Base-by-base conservation (phyloP, 2,329 filamentous ascomycete species). In the Mariannaea sp. region DNA sequence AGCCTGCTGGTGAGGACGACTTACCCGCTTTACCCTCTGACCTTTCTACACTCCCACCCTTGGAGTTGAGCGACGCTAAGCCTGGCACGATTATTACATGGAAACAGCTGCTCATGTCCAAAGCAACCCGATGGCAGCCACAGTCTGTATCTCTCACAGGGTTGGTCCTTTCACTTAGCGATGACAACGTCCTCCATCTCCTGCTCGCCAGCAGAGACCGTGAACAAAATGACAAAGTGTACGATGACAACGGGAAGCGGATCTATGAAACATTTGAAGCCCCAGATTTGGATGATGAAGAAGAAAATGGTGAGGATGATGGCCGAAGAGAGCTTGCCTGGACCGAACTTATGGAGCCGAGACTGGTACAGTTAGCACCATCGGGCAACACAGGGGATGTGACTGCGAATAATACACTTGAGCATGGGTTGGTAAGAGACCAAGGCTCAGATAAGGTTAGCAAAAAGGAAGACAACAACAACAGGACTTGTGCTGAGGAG, bases 181-280 rank as follows among this genome's bases (percentile, higher is more conserved):
- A 82, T 1, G 77, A 82, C 4, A 73, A 67, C 1, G 57, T 67
- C 0, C 68, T 96, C 13, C 75, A 79, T 17, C 73, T 95, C 4
- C 76, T 80, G 9, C 78, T 96, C 3, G 90, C 91, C 2, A 80
- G 80, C 56, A 82, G 89, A 22, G 89, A 95, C 65, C 76, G 87
- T 41, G 72, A 80, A 10, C 71, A 79, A 5, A 81, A 79, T 47
- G 75, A 85, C 57, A 86, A 82, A 64, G 69, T 73, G 14, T 85
- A 85, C 59, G 85, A 93, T 61, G 79, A 84, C 32, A 86, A 88
- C 0, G 91, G 90, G 0, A 78, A 88, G 56, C 81, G 90, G 8
- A 72, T 90, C 8, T 96, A 93, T 62, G 85, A 81, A 57, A 89
- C 86, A 53, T 94, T 95, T 59, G 90, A 95, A 64, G 85, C 85